Base-by-base conservation (phyloP, 345 rosid genomes). In the rapeseed (Brassica napus) region DNA sequence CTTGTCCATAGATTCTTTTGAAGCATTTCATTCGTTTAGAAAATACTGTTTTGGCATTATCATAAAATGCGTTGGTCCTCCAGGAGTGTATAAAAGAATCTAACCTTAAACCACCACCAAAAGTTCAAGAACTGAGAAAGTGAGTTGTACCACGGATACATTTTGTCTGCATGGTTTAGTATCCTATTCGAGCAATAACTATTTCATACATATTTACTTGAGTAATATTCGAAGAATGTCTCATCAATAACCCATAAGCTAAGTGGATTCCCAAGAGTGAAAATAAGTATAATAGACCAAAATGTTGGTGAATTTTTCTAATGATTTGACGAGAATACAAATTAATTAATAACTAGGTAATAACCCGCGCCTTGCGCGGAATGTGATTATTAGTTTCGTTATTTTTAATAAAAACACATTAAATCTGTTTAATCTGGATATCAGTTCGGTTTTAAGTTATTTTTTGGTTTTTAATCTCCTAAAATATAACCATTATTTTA, bases 251-350 rank as follows among this genome's bases (percentile, higher is more conserved):
- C 65, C 66, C 28, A 18, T 65, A 9, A 54, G 60, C 35, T 28
- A 11, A 54, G 67, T 26, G 69, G 72, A 78, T 55, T 78, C 47
- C 30, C 10, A 78, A 21, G 16, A 32, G 70, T 70, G 34, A 6
- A 39, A 70, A 5, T 69, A 44, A 52, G 54, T 9, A 34, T 52
- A 70, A 63, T 57, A 71, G 8, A 78, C 68, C 72, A 65, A 65
- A 65, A 28, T 26, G 34, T 65, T 78, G 72, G 30, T 72, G 4
- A 28, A 71, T 8, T 72, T 78, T 47, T 77, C 81, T 55, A 21
- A 77, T 63, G 44, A 34, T 61, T 68, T 1, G 18, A 52, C 21
- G 8, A 52, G 18, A n/a, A 52, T 47, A 52, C 65, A 54, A 54
- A n/a, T n/a, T n/a, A n/a, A n/a, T n/a, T n/a, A n/a, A n/a, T n/a